Evolutionary conservation across 2,329 filamentous ascomycete genomes (phyloP).

Genomic region (Colletotrichum shisoi): DNA sequence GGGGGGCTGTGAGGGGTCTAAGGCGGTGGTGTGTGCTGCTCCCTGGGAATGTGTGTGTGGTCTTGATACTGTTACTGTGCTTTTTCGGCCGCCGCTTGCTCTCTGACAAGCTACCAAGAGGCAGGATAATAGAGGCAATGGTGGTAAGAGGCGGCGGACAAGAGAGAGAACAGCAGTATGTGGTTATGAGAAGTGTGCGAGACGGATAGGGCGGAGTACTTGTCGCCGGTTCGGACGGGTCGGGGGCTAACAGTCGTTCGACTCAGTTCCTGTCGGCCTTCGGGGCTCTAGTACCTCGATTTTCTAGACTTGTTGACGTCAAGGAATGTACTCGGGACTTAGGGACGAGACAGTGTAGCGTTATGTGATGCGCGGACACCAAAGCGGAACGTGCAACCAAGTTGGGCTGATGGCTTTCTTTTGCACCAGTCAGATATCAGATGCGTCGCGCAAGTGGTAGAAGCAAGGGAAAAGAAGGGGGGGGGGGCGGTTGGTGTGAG

Average conservation of each 20-base stretch:
- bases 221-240: conserved; percentile 32
- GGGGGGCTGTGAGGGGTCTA: conserved; percentile 4
- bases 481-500: not conserved
- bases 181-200: not conserved
- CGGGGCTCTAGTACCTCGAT: conserved; percentile 11
- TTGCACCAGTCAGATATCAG: conserved; percentile 22
- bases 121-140: not conserved
- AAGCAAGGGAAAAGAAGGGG: conserved; percentile 15
- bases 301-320: conserved; percentile 2
- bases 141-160: not conserved
- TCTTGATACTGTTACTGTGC: conserved; percentile 11
- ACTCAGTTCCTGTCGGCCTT: conserved; percentile 1
- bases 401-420: conserved; percentile 7
- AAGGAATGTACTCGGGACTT: conserved; percentile 13
- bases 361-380: conserved; percentile 22
- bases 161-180: not conserved
- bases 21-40: conserved; percentile 15
- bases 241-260: conserved; percentile 18
- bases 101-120: conserved; percentile 5
- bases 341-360: conserved; percentile 20
- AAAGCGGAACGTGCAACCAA: conserved; percentile 12
- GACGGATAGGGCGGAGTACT: not conserved
- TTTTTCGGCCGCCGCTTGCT: conserved; percentile 12
- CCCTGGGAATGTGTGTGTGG: not conserved
- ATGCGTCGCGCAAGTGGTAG: conserved; percentile 2